Conservation (phyloP, 2,329 filamentous ascomycete genomes). For the Colletotrichum magnum region DNA sequence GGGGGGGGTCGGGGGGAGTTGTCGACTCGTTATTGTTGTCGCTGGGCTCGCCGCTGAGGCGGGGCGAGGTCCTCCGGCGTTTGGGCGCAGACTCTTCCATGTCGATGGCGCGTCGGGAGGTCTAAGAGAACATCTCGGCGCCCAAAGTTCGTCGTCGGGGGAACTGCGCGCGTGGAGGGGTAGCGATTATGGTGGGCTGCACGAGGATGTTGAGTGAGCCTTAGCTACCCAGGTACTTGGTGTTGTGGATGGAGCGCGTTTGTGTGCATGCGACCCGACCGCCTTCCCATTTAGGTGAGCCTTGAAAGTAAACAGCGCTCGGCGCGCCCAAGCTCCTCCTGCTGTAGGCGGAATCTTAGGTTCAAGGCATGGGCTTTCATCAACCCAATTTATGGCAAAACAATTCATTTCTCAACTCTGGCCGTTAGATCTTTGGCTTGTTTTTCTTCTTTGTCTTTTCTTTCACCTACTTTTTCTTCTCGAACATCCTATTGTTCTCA, state of each 20-base stretch:
- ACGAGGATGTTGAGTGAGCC: slow-evolving; percentile 1
- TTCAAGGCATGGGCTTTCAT: not conserved
- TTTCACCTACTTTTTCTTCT: not conserved
- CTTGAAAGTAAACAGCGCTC: slow-evolving; percentile 3
- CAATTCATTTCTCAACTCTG: not conserved
- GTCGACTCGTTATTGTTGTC: slow-evolving; percentile 50
- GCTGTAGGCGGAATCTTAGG: not conserved
- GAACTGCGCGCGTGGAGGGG: no score
- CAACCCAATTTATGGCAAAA: not conserved
- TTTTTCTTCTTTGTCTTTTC: not conserved
- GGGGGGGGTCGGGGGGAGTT: slow-evolving; percentile 50
- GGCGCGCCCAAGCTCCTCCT: slow-evolving; percentile 1
- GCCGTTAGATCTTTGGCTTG: not conserved
- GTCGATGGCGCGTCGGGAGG: not conserved
- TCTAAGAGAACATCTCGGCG: slow-evolving; percentile 2
- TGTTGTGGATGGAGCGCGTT: slow-evolving; percentile 15
- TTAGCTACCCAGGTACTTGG: not conserved
- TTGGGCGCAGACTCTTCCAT: slow-evolving; percentile 73
- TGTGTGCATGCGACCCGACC: slow-evolving; percentile 43
- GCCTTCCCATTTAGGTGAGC: slow-evolving; percentile 39
- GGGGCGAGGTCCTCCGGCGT: slow-evolving; percentile 74
- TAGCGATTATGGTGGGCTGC: not conserved
- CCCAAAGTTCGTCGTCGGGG: not conserved
- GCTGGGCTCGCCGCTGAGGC: slow-evolving; percentile 51
- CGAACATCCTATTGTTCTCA: not conserved